A percentile compares a stretch with the other conserved stretches of the same genome.
phyloP scores from a whole-genome alignment of 768 basidiomycete genomes.

The Hygrophoropsis aurantiaca region DNA sequence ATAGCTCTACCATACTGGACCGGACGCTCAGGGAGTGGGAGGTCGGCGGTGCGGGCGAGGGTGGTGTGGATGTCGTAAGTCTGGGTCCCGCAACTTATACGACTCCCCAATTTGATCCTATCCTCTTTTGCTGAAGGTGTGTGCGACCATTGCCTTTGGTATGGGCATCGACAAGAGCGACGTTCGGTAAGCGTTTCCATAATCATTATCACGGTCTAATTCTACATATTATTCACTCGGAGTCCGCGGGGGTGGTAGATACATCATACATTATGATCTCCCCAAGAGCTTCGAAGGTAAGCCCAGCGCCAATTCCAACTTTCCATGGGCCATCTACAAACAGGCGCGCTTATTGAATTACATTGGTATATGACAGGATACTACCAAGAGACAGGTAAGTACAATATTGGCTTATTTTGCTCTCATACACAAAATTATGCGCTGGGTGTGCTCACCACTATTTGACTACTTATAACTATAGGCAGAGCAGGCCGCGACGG shows the following conservation, averaged over 20 bases:
- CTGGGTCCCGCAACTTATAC: neutral
- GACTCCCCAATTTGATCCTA: too few relatives aligned
- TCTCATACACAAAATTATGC: too few relatives aligned
- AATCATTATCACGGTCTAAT: too few relatives aligned
- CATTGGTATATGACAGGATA: conserved; percentile 58
- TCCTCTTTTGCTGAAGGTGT: conserved; percentile 57
- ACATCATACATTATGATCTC: conserved; percentile 79
- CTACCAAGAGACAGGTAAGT: conserved; percentile 82
- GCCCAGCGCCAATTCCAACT: conserved; percentile 2
- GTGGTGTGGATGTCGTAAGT: conserved; percentile 64
- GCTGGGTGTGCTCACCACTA: too few relatives aligned
- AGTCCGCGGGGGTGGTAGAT: conserved; percentile 36
- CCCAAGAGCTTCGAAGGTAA: conserved; percentile 83
- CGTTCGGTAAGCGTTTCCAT: conserved; percentile 48
- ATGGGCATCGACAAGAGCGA: conserved; percentile 85
- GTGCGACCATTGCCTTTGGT: conserved; percentile 83
- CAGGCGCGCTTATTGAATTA: too few relatives aligned
- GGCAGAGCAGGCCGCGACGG: conserved; percentile 83
- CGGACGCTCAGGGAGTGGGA: conserved; percentile 59
- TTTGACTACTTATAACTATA: conserved; percentile 17
- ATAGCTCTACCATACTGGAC: conserved; percentile 51
- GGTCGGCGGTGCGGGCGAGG: conserved; percentile 49
- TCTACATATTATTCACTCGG: neutral
- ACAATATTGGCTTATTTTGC: conserved; percentile 1
- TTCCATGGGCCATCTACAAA: too few relatives aligned